Evolutionary conservation across 805 yeast genomes (phyloP), one percentile per base, ranked within the genome.

Genomic region (Candida krabiensis): DNA sequence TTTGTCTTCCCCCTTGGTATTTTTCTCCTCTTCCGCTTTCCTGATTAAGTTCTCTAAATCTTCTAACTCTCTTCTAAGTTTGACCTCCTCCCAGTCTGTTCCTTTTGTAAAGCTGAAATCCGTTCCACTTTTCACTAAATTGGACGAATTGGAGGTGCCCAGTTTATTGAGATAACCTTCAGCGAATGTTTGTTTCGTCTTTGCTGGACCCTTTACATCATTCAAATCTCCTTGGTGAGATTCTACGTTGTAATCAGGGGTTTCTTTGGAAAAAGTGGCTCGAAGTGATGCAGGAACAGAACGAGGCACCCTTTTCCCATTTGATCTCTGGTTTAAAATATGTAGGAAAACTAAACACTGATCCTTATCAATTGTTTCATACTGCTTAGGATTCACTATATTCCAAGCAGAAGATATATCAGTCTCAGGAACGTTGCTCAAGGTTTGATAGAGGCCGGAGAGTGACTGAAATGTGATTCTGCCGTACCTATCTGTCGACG

Each of bases 341-440:
- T 93, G 99, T 45, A 93, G 70, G 52, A 86, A 89, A 26, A 87
- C 96, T 44, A 89, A 64, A 17, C 89, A 80, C 60, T 95, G 98
- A 64, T 93, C 98, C 53, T 85, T 89, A 61, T 90, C 97, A 45
- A 93, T 89, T 8, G 95, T 83, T 54, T 83, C 87, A 36, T 80
- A 79, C 38, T 84, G 80, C 55, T 86, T 84, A 9, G 99, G 98
- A 56, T 93, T 93, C 37, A 93, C 95, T 41, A 93, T 68, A 60
- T 87, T 88, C 98, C 99, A 93, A 2, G 96, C 96, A 33, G 86
- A 82, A 19, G 89, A 77, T 5, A 89, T 73, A 60, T 90, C 99
- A 4, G 90, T 75, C 38, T 80, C 76, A 9, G 97, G 96, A 9
- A 93, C 86, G 44, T 78, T 78, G 23, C 65, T 61, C 40, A 91